Conservation (phyloP, 305 asterid genomes). For the Fraxinus baroniana region DNA sequence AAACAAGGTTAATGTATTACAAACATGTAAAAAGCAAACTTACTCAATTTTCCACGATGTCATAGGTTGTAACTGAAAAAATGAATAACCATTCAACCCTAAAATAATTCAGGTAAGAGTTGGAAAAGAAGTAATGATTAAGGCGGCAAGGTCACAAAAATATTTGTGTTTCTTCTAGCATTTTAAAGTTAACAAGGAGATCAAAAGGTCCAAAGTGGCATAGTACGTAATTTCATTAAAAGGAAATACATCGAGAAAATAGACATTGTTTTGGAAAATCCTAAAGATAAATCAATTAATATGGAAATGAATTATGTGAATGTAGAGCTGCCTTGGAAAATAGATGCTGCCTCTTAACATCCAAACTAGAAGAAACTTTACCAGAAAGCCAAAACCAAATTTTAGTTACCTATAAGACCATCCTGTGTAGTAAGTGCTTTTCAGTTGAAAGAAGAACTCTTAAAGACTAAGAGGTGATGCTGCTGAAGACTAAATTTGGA, state of each 20-base stretch:
- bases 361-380: neutral
- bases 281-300: neutral
- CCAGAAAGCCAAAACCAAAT: neutral
- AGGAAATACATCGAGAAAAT: neutral
- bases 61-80: neutral
- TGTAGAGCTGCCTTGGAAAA: neutral
- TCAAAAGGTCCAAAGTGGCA: neutral
- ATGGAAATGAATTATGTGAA: neutral
- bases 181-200: neutral
- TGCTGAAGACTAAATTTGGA: neutral
- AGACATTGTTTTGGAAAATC: neutral
- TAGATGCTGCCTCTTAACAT: neutral
- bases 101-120: neutral
- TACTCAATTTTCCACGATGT: neutral
- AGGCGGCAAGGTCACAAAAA: constrained; percentile 4
- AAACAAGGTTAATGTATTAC: constrained; percentile 1
- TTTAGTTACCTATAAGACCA: neutral
- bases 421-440: neutral
- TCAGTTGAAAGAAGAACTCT: constrained; percentile 13
- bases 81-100: neutral
- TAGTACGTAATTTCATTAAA: neutral
- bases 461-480: neutral
- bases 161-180: neutral
- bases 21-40: neutral
- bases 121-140: neutral